Base-by-base conservation (phyloP, 2,329 filamentous ascomycete species). In the Aspergillus piperis region DNA sequence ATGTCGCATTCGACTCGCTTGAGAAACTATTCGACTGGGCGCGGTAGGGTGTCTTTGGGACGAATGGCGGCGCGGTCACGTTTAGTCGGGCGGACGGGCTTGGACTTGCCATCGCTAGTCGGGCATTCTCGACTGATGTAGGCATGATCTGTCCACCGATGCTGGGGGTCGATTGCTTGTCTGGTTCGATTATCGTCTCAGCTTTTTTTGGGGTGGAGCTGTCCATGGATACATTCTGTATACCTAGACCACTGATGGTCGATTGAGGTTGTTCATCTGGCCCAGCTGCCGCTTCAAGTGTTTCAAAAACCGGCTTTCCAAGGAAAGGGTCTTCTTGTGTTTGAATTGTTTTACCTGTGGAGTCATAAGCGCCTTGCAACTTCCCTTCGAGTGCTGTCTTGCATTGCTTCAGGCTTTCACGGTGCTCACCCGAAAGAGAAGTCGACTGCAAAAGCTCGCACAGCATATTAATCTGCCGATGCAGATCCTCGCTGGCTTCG, bases 391-490 rank as follows among this genome's bases (percentile, higher is more conserved):
- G 41, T 23, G 19, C 17, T 15, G 8, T 36, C 27, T 41, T 69
- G 59, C 47, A 64, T 57, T 21, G 39, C 50, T 50, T 64, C 57
- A 8, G 70, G 52, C 27, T 62, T 23, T 60, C 41, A 60, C 62
- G 67, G 47, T 62, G 59, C 48, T 65, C 64, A 21, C 58, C 60
- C 15, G 59, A 61, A 7, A 65, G 44, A 21, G 53, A 58, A 1
- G 63, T 60, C 17, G 44, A 58, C 21, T 58, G 57, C 25, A 72
- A 48, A 8, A 67, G 57, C n/a, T 68, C 51, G 36, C 64, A 68
- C 5, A 72, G 61, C 3, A 66, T 25, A 7, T 66, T 62, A n/a
- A 72, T 62, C 19, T 65, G 61, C 10, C 58, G 57, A 15, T 62
- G 56, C 47, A 50, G 5, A 30, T 30, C 17, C 17, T 32, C 30